Evolutionary conservation across 2,329 filamentous ascomycete species (phyloP).

Genomic region (Cordyceps militaris): DNA sequence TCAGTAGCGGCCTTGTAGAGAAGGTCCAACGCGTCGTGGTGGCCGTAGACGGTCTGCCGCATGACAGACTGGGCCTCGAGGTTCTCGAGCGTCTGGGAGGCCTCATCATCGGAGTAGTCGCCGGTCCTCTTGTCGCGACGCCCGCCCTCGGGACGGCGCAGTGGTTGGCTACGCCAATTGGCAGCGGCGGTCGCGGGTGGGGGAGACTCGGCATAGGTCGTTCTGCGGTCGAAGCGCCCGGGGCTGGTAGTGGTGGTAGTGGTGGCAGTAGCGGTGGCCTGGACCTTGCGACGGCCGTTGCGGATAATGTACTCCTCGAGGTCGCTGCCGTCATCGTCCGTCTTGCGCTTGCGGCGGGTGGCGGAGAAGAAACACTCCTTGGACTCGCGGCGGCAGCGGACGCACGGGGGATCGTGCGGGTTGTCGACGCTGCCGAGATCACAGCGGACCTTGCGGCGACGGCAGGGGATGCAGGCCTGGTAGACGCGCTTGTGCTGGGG

Average conservation of each 20-base stretch:
- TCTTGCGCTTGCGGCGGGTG: conserved; percentile 85
- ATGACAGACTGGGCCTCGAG: conserved; percentile 58
- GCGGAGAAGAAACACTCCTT: conserved; percentile 97
- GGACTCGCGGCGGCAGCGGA: conserved; percentile 86
- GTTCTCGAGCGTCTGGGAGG: conserved; percentile 57
- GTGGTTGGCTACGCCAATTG: conserved; percentile 56
- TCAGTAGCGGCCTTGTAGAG: conserved; percentile 79
- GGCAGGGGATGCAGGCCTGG: conserved; percentile 56
- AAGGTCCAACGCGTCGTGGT: conserved; percentile 85
- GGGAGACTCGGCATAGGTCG: conserved; percentile 49
- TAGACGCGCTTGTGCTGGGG: conserved; percentile 55
- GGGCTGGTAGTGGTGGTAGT: no score
- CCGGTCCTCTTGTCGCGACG: conserved; percentile 22
- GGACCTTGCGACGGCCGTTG: conserved; percentile 64
- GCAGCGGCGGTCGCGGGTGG: conserved; percentile 55
- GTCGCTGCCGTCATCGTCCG: conserved; percentile 46
- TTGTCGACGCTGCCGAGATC: conserved; percentile 76
- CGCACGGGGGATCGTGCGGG: conserved; percentile 87
- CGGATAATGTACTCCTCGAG: conserved; percentile 63
- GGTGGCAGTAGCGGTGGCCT: no score
- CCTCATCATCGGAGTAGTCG: conserved; percentile 42
- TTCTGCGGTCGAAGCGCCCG: conserved; percentile 35
- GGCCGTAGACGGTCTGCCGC: conserved; percentile 73
- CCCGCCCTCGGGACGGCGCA: conserved; percentile 51
- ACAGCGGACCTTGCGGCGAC: conserved; percentile 55